These are phyloP conservation scores for Tremella mesenterica DNA, from an alignment of 768 basidiomycete species.

Conservation along the genomic window DNA sequence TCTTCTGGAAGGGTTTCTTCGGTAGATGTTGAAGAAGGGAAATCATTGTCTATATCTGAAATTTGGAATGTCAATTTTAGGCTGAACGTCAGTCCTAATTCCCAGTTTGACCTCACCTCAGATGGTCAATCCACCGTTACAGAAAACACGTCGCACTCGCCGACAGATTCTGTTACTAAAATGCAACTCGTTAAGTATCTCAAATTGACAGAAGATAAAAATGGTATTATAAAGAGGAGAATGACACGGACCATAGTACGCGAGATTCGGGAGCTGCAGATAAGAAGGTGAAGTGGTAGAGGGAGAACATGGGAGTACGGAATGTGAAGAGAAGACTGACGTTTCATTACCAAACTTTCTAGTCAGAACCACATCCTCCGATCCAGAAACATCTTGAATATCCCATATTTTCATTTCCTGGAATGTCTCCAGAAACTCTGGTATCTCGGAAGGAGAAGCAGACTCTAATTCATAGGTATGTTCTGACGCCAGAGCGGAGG, in stretches of 20 bases:
- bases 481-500: not conserved
- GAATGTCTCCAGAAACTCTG: constrained; percentile 73
- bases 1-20: constrained; percentile 26
- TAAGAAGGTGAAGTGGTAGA: no score
- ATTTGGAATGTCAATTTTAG: constrained; percentile 88
- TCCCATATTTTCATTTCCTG: constrained; percentile 66
- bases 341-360: constrained; percentile 83
- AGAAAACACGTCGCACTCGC: no score
- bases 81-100: constrained; percentile 46
- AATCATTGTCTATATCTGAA: constrained; percentile 67
- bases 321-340: constrained; percentile 49
- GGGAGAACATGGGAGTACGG: not conserved
- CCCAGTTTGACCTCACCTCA: no score
- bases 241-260: no score
- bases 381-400: constrained; percentile 62
- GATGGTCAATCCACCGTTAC: no score
- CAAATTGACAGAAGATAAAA: no score
- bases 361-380: constrained; percentile 72
- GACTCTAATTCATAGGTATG: not conserved
- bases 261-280: no score
- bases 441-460: constrained; percentile 35
- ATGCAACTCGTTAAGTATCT: no score
- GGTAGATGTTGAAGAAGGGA: no score
- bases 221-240: no score
- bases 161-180: no score